Base-by-base conservation (phyloP, 2,329 filamentous ascomycete species). In the Xylaria hypoxylon region DNA sequence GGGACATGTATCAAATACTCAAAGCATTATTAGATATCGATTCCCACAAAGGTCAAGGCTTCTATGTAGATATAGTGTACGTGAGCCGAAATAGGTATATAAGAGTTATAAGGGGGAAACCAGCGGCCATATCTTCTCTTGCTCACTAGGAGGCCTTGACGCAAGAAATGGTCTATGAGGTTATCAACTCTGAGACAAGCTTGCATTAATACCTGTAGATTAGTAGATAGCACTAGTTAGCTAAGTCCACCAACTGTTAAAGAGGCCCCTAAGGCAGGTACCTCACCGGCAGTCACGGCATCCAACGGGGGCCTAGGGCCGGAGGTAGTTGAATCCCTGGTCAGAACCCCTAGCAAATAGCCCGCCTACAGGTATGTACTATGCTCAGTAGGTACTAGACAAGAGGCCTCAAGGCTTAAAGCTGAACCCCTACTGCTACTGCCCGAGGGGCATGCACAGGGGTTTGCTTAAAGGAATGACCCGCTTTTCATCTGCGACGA, bases 401-500 rank as follows among this genome's bases (percentile, higher is more conserved):
- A 3, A 52, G 51, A 53, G 51, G 51, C 51, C 51, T 53, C 51
- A 53, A 28, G 50, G 62, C 62, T 61, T 56, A 65, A 28, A 56
- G 62, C 62, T 61, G 62, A 65, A 45, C 55, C 61, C 38, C 3
- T 22, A 22, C 11, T 7, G 5, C 5, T 40, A 10, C 28, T 31
- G 28, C 28, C 28, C 28, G 28, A 51, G 60, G 26, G 53, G 47
- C 22, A 8, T 51, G 15, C n/a, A 53, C 45, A 51, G 53, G 61
- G 61, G 48, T 40, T 31, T 58, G 13, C 17, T 52, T 17, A 22
- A 15, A 31, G 15, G 22, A 40, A 13, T 11, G 62, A 13, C 42
- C 62, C 62, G 50, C 56, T 60, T 60, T 64, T 61, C 62, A 56
- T 61, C 8, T 61, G 48, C 50, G 22, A 28, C 35, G 10, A 15